Evolutionary conservation across 495 filamentous ascomycete species (phyloP), one percentile per base, ranked within the genome.

Genomic region (Xylaria flabelliformis): DNA sequence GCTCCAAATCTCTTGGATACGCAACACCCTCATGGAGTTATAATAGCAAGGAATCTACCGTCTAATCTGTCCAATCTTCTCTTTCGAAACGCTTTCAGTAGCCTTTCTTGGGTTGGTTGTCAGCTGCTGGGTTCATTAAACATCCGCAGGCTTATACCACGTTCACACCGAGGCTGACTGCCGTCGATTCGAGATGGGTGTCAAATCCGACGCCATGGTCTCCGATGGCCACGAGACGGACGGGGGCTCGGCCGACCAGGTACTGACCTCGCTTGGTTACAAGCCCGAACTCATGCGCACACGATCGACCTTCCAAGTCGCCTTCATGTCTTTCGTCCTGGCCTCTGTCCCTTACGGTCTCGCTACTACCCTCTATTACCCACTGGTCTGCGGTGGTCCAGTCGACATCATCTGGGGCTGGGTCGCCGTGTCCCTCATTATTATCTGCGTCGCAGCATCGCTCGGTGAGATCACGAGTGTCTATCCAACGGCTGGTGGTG

Each of bases 281-380:
- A 83, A 82, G 75, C 78, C 85, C 64, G 86, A 88, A 71, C 63
- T 88, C 24, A 70, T 77, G 71, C 83, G 86, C 50, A 87, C 82
- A 48, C 82, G 86, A 13, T 88, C 86, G 9, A 88, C 86, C 3
- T 82, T 86, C 50, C 85, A 88, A 70, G 86, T 88, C 66, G 85
- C 85, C 32, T 88, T 88, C 80, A 88, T 88, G 86, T 86, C 84
- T 64, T 88, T 88, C 69, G 85, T 88, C 63, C 82, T 86, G 24
- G 84, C 84, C 44, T 83, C 83, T 13, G 85, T 86, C 53, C 91
- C 91, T 19, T 93, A 90, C 73, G 91, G 91, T 53, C 85, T 92
- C 41, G 88, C 88, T 74, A 92, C 91, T 41, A 93, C 91, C 65
- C 79, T 93, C 51, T 91, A 88, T 81, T 91, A 91, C 74, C 89